phyloP scores from a whole-genome alignment of 306 rosid species.

The Canavalia ensiformis region DNA sequence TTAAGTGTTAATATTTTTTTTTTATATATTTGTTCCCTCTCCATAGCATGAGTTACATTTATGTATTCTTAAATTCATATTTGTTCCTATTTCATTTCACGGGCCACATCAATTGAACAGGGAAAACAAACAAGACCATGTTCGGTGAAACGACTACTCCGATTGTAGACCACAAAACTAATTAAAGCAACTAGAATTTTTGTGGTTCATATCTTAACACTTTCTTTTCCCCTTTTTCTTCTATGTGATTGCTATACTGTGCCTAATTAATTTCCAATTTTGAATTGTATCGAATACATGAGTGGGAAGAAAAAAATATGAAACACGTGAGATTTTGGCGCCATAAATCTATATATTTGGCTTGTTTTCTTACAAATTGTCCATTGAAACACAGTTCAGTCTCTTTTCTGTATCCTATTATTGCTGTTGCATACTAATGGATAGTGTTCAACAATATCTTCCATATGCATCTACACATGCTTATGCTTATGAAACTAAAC shows the following conservation, averaged over 20 bases:
- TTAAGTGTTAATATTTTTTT: no score
- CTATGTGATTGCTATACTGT: not conserved
- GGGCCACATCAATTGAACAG: not conserved
- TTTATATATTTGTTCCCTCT: no score
- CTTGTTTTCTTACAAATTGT: not conserved
- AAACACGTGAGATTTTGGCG: not conserved
- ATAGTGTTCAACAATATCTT: not conserved
- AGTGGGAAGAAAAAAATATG: not conserved
- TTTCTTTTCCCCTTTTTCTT: no score
- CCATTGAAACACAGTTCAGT: not conserved
- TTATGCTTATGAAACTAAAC: not conserved
- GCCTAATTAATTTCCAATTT: not conserved
- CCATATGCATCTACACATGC: no score
- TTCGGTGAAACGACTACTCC: not conserved
- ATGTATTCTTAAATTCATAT: no score
- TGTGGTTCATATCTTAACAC: not conserved
- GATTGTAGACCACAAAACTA: not conserved
- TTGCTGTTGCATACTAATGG: not conserved
- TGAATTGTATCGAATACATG: no score
- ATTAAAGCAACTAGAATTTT: not conserved
- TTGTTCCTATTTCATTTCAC: not conserved
- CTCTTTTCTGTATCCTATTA: no score
- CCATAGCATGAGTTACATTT: no score
- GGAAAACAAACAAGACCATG: not conserved
- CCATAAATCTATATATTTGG: not conserved